A percentile compares a stretch with the other conserved stretches of the same genome.
phyloP scores from a whole-genome alignment of 805 yeast species.

The Suhomyces vadensis region DNA sequence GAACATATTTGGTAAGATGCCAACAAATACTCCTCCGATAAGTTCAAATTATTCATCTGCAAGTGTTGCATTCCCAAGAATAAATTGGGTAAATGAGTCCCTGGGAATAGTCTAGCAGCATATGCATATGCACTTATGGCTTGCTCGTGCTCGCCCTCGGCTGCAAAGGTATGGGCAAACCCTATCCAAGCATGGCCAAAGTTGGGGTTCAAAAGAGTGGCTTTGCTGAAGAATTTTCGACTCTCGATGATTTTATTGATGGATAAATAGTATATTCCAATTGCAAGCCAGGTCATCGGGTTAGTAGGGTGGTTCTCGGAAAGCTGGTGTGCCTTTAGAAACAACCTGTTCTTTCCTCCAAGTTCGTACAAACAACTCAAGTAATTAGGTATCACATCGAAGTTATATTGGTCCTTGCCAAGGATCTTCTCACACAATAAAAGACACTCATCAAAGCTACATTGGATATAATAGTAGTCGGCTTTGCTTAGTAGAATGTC shows the following conservation, averaged over 20 bases:
- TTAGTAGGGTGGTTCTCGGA: slow-evolving; percentile 82
- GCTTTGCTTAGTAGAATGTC: slow-evolving; percentile 72
- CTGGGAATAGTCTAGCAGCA: slow-evolving; percentile 88
- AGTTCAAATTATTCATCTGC: slow-evolving; percentile 76
- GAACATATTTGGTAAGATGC: slow-evolving; percentile 78
- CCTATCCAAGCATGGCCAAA: slow-evolving; percentile 98
- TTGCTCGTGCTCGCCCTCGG: slow-evolving; percentile 98
- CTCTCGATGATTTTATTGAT: slow-evolving; percentile 77
- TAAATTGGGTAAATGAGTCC: slow-evolving; percentile 84
- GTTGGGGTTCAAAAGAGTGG: slow-evolving; percentile 83
- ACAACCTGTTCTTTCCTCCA: slow-evolving; percentile 78
- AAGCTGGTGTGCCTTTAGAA: slow-evolving; percentile 76
- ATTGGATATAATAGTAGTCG: slow-evolving; percentile 68
- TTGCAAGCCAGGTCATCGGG: slow-evolving; percentile 88
- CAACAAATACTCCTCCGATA: slow-evolving; percentile 83
- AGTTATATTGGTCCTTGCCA: slow-evolving; percentile 66
- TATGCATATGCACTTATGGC: slow-evolving; percentile 97
- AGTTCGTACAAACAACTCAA: slow-evolving; percentile 83
- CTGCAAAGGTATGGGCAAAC: slow-evolving; percentile 96
- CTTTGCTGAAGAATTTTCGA: slow-evolving; percentile 81
- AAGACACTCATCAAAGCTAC: slow-evolving; percentile 76
- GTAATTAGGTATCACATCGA: slow-evolving; percentile 72
- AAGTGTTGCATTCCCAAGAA: slow-evolving; percentile 96
- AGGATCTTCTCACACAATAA: slow-evolving; percentile 66
- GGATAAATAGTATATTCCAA: slow-evolving; percentile 84